A percentile compares a stretch with the other conserved stretches of the same genome.
phyloP scores from a whole-genome alignment of 768 basidiomycete genomes.

The Hygrophoropsis aurantiaca region DNA sequence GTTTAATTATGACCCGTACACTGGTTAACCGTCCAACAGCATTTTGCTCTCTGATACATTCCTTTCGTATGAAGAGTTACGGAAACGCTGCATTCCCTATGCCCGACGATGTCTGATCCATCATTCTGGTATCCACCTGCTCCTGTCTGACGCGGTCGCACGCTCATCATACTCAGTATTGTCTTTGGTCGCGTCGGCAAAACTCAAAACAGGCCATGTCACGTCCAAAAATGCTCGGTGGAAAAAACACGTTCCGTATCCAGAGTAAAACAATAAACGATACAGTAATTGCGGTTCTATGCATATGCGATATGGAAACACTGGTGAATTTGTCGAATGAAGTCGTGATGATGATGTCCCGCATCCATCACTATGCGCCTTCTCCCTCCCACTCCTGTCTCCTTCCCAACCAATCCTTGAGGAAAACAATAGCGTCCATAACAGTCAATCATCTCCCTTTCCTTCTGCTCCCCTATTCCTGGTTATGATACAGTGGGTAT shows the following conservation, averaged over 20 bases:
- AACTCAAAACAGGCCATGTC: neutral
- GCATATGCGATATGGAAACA: conserved; percentile 16
- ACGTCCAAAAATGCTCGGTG: neutral
- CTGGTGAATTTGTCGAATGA: conserved; percentile 21
- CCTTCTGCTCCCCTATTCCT: neutral
- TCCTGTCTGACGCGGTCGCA: too few species aligned
- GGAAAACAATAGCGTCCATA: conserved; percentile 5
- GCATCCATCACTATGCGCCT: conserved; percentile 7
- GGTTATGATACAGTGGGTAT: conserved; percentile 26
- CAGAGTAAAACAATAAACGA: conserved; percentile 10
- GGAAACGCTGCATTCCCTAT: neutral
- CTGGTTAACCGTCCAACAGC: too few species aligned
- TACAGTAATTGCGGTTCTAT: conserved; percentile 23
- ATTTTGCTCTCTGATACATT: neutral
- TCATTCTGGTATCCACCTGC: too few species aligned
- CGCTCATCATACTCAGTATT: conserved; percentile 1
- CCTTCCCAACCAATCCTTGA: conserved; percentile 1
- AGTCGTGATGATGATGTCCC: conserved; percentile 8
- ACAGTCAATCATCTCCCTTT: neutral
- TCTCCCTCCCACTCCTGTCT: neutral
- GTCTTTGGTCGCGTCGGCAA: neutral
- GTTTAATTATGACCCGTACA: too few species aligned
- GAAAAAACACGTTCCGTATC: conserved; percentile 3
- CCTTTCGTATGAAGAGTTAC: neutral
- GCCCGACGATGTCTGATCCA: too few species aligned